Evolutionary conservation across 805 yeast genomes (phyloP), one percentile per base, ranked within the genome.

Genomic region (Pichia cephalocereana): DNA sequence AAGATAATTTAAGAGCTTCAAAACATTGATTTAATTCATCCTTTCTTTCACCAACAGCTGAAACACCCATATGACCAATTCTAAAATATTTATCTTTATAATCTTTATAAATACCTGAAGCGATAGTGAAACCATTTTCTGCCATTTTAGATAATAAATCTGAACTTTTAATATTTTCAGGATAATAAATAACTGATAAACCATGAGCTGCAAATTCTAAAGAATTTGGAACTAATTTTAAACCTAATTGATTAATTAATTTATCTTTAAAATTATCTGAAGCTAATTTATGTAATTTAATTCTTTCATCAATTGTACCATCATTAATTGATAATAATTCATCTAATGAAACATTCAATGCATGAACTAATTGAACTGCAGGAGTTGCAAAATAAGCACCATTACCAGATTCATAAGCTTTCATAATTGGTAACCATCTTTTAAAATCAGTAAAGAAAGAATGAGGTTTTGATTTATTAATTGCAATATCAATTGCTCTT

Each of bases 331-430:
- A 30, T 49, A 87, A 68, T 54, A 89, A 81, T 63, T 86, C 89
- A 48, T 75, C 76, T 54, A 90, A 74, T 6, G 96, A 81, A 5
- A 76, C 84, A 63, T 80, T 80, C 58, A 88, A 75, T 15, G 96
- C 90, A 60, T 85, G 85, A 52, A 91, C 71, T 52, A 85, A 75
- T 69, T 88, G 96, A 42, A 86, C 83, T 0, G 97, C 85, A n/a
- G 96, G 97, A 8, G 97, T 91, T n/a, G 96, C 96, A 63, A 88
- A 91, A 71, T 90, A 93, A 9, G 90, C 86, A 17, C 77, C 80
- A 54, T 75, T 72, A 43, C 90, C 90, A 44, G 77, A 65, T 71
- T 90, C 97, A 69, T 87, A 88, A 40, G 88, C 86, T 62, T 76
- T 70, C 89, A 90, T 81, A 62, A 90, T 76, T 39, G 97, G 96